Percentiles rank a stretch among this genome's conserved stretches.
Conservation (phyloP, 805 yeast species). For the Candida corydali region DNA sequence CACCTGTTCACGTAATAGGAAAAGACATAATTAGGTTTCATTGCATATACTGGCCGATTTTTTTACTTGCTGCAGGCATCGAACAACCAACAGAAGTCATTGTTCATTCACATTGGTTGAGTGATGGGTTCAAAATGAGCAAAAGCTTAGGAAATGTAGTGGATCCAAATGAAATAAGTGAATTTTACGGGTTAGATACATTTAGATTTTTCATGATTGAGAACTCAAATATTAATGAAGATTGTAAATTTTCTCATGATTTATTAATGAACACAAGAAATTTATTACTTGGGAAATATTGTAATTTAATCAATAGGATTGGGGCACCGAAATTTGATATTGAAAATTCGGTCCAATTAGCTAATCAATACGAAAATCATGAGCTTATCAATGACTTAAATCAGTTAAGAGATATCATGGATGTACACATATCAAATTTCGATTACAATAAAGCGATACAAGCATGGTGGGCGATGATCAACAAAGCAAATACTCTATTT, state of each 20-base stretch:
- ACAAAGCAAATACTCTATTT: constrained; percentile 60
- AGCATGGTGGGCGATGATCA: constrained; percentile 55
- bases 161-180: constrained; percentile 70
- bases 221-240: constrained; percentile 69
- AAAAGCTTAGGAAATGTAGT: constrained; percentile 91
- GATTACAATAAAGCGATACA: constrained; percentile 55
- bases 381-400: constrained; percentile 30
- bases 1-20: constrained; percentile 81
- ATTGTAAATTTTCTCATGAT: constrained; percentile 72
- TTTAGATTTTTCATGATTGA: constrained; percentile 73
- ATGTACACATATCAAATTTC: constrained; percentile 39
- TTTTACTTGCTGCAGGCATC: constrained; percentile 76
- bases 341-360: constrained; percentile 34
- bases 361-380: constrained; percentile 16
- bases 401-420: constrained; percentile 34
- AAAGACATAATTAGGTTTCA: constrained; percentile 90
- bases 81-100: constrained; percentile 68
- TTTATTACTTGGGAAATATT: constrained; percentile 74
- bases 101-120: constrained; percentile 94
- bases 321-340: constrained; percentile 69
- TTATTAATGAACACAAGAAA: constrained; percentile 51
- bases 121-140: constrained; percentile 89
- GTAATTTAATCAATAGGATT: constrained; percentile 71
- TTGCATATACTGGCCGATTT: constrained; percentile 90
- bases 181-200: constrained; percentile 66